Base-by-base conservation (phyloP, 1,284 basidiomycete species). In the Austroboletus niveus region DNA sequence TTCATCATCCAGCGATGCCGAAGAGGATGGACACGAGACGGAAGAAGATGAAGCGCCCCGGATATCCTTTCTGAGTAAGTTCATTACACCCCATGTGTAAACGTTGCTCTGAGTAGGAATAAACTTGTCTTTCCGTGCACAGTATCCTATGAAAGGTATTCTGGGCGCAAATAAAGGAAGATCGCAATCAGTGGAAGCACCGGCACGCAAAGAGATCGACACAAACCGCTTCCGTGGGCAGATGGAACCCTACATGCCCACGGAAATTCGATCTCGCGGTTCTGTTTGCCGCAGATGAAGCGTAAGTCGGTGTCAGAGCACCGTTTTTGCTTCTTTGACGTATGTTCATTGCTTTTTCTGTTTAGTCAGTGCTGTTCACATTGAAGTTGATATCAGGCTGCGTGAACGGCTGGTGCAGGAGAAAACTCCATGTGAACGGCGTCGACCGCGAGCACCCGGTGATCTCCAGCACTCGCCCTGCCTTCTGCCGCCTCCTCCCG, bases 171-270 rank as follows among this genome's bases (percentile, higher is more conserved):
- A 5, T 2, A 15, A 14, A 17, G 5, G 4, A n/a, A 7, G 15
- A n/a, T 6, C 8, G 12, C 15, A 3, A 46, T 8, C 52, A 52
- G 24, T 67, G 69, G 69, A 44, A 29, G 31, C 71, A 67, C 54
- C 68, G 65, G 46, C 69, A 67, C 31, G 56, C 65, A 53, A 69
- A 20, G 65, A 67, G 46, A 64, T 71, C 5, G 55, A 44, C 14
- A 56, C 56, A 46, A 68, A 67, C 51, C 42, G 54, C 45, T 68
- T 66, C 43, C 54, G 20, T 10, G 62, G 56, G 8, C 57, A 59
- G 36, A 45, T 48, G 20, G 55, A 54, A 39, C 46, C 40, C 14
- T 63, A 63, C 40, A 15, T 5, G 17, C 15, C 8, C 8, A 30
- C 24, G 6, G 8, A 17, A 8, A 30, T 27, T 42, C 49, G 35